Evolutionary conservation across 2,329 filamentous ascomycete genomes (phyloP).

Genomic region (Cordyceps militaris): DNA sequence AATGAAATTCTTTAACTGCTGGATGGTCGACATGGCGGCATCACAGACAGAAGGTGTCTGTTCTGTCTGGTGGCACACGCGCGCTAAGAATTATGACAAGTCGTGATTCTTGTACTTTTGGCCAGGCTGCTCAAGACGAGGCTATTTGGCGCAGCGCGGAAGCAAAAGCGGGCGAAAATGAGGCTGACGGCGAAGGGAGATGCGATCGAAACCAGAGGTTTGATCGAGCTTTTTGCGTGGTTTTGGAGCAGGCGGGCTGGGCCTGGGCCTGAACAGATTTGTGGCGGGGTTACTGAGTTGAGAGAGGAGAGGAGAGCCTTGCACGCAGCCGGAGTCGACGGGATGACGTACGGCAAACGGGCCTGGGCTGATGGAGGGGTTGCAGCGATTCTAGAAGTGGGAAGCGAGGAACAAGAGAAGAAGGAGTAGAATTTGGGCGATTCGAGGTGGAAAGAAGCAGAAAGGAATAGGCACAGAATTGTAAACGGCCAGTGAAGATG

Average conservation of each 20-base stretch:
- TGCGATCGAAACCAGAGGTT: background rate
- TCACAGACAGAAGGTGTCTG: constrained; percentile 6
- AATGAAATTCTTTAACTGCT: constrained; percentile 97
- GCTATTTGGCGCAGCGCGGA: background rate
- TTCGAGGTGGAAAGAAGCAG: background rate
- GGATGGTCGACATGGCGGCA: constrained; percentile 61
- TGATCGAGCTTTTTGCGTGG: constrained; percentile 6
- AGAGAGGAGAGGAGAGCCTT: background rate
- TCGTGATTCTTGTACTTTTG: background rate
- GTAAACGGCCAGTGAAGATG: background rate
- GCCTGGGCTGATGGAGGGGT: background rate
- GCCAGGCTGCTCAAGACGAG: background rate
- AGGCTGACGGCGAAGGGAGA: background rate
- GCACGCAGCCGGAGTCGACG: constrained; percentile 8
- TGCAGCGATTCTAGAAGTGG: background rate
- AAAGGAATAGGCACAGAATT: background rate
- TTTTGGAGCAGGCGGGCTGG: constrained; percentile 8
- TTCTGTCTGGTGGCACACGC: constrained; percentile 3
- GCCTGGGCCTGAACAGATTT: constrained; percentile 7
- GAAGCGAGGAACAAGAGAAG: background rate
- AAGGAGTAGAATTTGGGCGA: background rate
- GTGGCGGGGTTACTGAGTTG: constrained; percentile 7
- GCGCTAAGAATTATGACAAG: background rate
- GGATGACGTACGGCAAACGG: constrained; percentile 9
- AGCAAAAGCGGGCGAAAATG: background rate